A percentile compares a stretch with the other conserved stretches of the same genome.
Evolutionary conservation across 805 yeast genomes (phyloP).

Genomic region (Zygotorulaspora sp.): DNA sequence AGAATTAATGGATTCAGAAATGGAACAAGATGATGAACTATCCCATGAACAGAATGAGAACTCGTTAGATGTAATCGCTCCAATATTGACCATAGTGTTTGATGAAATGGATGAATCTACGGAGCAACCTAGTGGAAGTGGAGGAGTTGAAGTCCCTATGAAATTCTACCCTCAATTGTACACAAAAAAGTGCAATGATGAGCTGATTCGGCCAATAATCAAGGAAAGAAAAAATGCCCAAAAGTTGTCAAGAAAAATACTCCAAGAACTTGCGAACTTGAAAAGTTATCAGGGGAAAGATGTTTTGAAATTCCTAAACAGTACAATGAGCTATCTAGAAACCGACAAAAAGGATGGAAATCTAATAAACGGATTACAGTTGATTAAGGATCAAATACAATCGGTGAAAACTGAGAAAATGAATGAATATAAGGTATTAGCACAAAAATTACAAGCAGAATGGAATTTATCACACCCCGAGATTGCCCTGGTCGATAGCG

Average conservation of each 20-base stretch:
- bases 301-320: conserved; percentile 26
- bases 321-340: conserved; percentile 27
- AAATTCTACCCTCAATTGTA: conserved; percentile 35
- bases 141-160: conserved; percentile 33
- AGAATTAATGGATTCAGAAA: conserved; percentile 7
- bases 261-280: conserved; percentile 24
- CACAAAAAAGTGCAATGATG: conserved; percentile 26
- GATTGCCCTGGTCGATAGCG: conserved; percentile 21
- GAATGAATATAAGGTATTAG: conserved; percentile 28
- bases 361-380: conserved; percentile 12
- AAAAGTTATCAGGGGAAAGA: conserved; percentile 35
- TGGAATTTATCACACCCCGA: conserved; percentile 33
- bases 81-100: conserved; percentile 31
- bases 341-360: conserved; percentile 12
- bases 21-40: conserved; percentile 1
- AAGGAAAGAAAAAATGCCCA: conserved; percentile 23
- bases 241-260: conserved; percentile 14
- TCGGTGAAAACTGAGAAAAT: conserved; percentile 17
- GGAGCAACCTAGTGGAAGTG: conserved; percentile 16
- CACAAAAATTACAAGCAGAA: conserved; percentile 25
- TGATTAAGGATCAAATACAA: conserved; percentile 16
- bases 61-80: conserved; percentile 27
- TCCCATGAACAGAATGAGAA: conserved; percentile 17
- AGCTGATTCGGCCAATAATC: conserved; percentile 26
- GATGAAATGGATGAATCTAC: conserved; percentile 31